Base-by-base conservation (phyloP, 2,329 filamentous ascomycete genomes). In the Pyricularia grisea region DNA sequence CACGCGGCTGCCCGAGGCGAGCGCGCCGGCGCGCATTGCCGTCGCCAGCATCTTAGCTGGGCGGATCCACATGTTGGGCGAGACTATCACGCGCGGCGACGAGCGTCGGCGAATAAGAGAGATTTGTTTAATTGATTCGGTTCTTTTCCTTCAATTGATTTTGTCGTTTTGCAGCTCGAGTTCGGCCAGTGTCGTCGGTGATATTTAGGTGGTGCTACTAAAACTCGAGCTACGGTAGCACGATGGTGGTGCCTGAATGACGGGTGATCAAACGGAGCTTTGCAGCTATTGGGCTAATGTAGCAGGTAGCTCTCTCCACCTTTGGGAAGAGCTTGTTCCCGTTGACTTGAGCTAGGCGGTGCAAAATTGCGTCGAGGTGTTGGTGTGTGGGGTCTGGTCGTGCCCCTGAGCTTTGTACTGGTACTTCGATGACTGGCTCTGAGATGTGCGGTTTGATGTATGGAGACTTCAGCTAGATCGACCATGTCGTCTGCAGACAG, bases 11-110 rank as follows among this genome's bases (percentile, higher is more conserved):
- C 58, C 23, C 58, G 58, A 61, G n/a, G 58, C 23, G n/a, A 61
- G 58, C n/a, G 58, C 58, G 58, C 58, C 58, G 58, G 25, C 58
- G 58, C 58, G 58, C 58, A 61, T 61, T n/a, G 58, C 25, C 58
- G 58, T 27, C n/a, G 58, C 58, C 58, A 27, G 58, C 58, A 63
- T 31, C 64, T 68, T 58, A 23, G 67, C 68, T 55, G 68, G 66
- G 25, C 72, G 71, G 27, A 73, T 60, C 58, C 58, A 61, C 58
- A 61, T 61, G 58, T 23, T 61, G 58, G n/a, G 58, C 58, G 25
- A 61, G 58, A 9, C 14, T 27, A 27, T 61, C n/a, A 23, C 58
- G 58, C 58, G 12, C 58, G 23, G 25, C 58, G 58, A 12, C 58
- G 58, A 20, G 17, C 42, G 42, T 50, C 42, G 42, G 42, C 42